Base-by-base conservation (phyloP, 129 eudicot genomes). In the Artemisia annua region DNA sequence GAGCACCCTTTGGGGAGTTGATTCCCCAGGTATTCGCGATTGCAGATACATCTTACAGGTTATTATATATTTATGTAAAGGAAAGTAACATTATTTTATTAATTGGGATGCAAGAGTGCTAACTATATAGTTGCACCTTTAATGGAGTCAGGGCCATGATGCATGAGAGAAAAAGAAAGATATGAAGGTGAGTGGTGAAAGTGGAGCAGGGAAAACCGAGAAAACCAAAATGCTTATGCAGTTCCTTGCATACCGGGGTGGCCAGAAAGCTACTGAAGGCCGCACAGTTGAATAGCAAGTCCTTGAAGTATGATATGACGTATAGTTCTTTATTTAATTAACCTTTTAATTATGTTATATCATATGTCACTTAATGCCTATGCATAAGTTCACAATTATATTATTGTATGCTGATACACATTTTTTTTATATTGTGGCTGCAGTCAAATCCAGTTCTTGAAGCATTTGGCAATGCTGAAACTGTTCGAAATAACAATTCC, bases 161-260 rank as follows among this genome's bases (percentile, higher is more conserved):
- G 26, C 75, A 86, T 78, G 97, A 90, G 79, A 87, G 88, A 26
- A 94, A 94, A n/a, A n/a, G n/a, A n/a, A n/a, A n/a, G n/a, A n/a
- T n/a, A n/a, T n/a, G n/a, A n/a, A n/a, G 62, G 99, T 95, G 63
- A 95, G 99, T 75, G 99, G 97, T 73, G 99, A 95, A 86, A 95
- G 99, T 80, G 99, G 97, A 72, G 99, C 99, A 5, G 99, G 99
- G 55, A 95, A 95, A 85, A 95, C 99, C 24, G 99, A 95, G 91
- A 95, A 96, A 71, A 95, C 99, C 20, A 95, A 95, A 81, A 95
- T 95, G 99, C 96, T 95, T 82, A 95, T 95, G 99, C 87, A 74
- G 63, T 95, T 88, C 75, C 96, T 95, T 79, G 99, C 99, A 70
- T 95, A 73, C 80, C 78, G 86, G 91, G 99, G 99, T 58, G 99